Evolutionary conservation across 129 eudicot species (phyloP), one percentile per base, ranked within the genome.

Genomic region (Oenanthe sinensis): DNA sequence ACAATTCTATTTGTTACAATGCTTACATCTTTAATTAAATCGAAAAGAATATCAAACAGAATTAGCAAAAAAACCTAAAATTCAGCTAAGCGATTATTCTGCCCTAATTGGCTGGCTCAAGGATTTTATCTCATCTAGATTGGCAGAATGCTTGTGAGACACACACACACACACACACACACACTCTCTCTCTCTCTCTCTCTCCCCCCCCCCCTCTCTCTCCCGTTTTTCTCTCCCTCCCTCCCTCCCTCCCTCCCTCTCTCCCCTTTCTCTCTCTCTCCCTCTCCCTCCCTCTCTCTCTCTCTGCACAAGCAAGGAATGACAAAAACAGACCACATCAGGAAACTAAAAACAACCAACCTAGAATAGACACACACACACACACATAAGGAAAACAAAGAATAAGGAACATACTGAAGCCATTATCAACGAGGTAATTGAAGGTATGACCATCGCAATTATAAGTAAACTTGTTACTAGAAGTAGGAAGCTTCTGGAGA

Each of bases 401-500:
- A 16, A 43, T 4, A 13, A 49, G 47, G 68, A 33, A 78, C 82
- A 46, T 65, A 87, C 90, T 84, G 84, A 87, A 87, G 37, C 90
- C 90, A 77, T 79, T 85, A 42, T 87, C 87, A 55, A 84, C 87
- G 24, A 87, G 90, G 71, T 87, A 87, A 65, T 84, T 87, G 81
- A 87, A 84, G 76, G 90, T 87, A 74, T 87, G 87, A 1, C 75
- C 86, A 70, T 87, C 90, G 67, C 87, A 84, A 47, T 87, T 87
- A 81, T 84, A 87, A 44, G 90, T 87, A 71, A 86, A 86, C 80
- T 84, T 87, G 79, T 87, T 87, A 50, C 77, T 87, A 37, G 83
- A 81, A 14, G 90, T 13, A 22, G 90, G 90, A 75, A 87, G 90
- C 82, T 87, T 87, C 82, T 81, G 90, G 47, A 87, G 90, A 81